Evolutionary conservation across 2,329 filamentous ascomycete species (phyloP).

Genomic region (Trematosphaeria pertusa): DNA sequence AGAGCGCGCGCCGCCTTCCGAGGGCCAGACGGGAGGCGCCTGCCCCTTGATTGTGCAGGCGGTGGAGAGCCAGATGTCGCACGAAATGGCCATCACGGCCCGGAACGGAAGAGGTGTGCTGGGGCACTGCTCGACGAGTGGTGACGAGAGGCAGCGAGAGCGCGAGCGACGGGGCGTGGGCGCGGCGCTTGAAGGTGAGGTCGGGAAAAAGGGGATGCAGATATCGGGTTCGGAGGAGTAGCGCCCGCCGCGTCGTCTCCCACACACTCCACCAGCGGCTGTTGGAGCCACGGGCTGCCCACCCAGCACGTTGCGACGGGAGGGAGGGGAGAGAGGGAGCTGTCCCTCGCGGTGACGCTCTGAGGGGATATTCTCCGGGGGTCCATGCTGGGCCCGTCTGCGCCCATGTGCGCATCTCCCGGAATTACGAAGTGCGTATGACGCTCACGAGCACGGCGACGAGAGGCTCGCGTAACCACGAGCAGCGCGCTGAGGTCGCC

Average conservation of each 20-base stretch:
- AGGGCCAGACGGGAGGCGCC: conserved; percentile 37
- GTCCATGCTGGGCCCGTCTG: conserved; percentile 23
- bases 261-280: conserved; percentile 17
- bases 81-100: conserved; percentile 27
- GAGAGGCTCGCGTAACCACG: conserved; percentile 23
- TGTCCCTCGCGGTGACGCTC: no score
- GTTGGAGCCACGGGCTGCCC: no score
- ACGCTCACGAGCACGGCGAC: conserved; percentile 15
- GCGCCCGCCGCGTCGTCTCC: conserved; percentile 21
- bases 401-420: conserved; percentile 25
- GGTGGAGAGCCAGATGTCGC: conserved; percentile 30
- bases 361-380: conserved; percentile 21
- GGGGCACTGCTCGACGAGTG: conserved; percentile 28
- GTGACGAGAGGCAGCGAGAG: conserved; percentile 12
- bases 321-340: no score
- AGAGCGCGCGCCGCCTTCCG: conserved; percentile 31
- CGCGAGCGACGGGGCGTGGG: conserved; percentile 8
- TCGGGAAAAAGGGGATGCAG: conserved; percentile 31
- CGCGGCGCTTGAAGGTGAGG: conserved; percentile 28
- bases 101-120: conserved; percentile 26
- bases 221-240: conserved; percentile 23
- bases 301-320: no score
- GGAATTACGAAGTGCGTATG: conserved; percentile 23
- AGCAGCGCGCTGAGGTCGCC: no score
- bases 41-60: conserved; percentile 41